Percentiles rank a stretch among this genome's conserved stretches.
Conservation (phyloP, 805 yeast species). For the Barnettozyma populi region DNA sequence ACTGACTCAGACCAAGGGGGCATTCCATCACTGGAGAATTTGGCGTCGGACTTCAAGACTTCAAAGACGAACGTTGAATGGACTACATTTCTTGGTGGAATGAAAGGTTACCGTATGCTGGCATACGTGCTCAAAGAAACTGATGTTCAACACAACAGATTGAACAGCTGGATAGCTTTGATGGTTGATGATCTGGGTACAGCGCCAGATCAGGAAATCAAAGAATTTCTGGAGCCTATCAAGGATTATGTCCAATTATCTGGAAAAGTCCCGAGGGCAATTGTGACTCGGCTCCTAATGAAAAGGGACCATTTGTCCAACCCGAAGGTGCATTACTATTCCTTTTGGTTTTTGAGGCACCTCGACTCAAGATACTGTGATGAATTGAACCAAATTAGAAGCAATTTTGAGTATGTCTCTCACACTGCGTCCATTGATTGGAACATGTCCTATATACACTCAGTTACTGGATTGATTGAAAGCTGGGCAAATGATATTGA, state of each 20-base stretch:
- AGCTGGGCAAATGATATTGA: neutral
- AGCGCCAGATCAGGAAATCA: neutral
- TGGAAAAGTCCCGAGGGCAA: constrained; percentile 6
- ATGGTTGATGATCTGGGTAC: constrained; percentile 6
- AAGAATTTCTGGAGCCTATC: constrained; percentile 6
- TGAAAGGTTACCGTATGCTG: constrained; percentile 5
- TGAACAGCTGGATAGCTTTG: constrained; percentile 12
- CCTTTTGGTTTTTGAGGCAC: constrained; percentile 11
- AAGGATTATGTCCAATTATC: constrained; percentile 7
- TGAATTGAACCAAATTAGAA: constrained; percentile 2
- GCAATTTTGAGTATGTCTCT: constrained; percentile 4
- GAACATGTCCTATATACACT: constrained; percentile 9
- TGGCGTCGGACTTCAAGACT: constrained; percentile 7
- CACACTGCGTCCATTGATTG: constrained; percentile 2
- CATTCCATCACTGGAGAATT: constrained; percentile 3
- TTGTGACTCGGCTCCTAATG: constrained; percentile 8
- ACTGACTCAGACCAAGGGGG: constrained; percentile 2
- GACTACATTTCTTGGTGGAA: constrained; percentile 9
- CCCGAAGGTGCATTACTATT: neutral
- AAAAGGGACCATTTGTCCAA: constrained; percentile 1
- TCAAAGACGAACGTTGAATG: constrained; percentile 6
- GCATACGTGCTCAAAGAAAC: constrained; percentile 5
- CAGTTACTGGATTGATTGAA: constrained; percentile 4
- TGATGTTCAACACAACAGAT: neutral
- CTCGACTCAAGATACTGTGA: neutral